Base-by-base conservation (phyloP, 768 basidiomycete genomes). In the Leccinum truebloodii region DNA sequence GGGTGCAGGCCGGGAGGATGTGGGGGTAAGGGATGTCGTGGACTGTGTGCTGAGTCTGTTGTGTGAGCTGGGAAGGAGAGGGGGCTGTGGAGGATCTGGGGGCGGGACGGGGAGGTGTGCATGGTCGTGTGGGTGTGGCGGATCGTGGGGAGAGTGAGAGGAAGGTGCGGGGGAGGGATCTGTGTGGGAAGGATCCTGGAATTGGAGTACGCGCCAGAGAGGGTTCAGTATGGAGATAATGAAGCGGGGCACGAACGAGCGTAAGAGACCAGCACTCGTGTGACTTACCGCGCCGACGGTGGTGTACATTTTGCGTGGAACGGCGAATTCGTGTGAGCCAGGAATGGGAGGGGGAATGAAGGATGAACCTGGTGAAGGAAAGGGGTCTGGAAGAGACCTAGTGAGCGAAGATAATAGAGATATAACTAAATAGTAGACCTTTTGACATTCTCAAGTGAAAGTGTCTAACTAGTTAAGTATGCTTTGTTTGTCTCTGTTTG, bases 331-430 rank as follows among this genome's bases (percentile, higher is more conserved):
- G 77, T 89, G 87, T 32, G 83, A 78, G 3, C 83, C 82, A 1
- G 85, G 86, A 4, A 82, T 78, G 4, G 89, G 88, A 4, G 89
- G 89, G 2, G 89, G 86, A 3, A 88, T 67, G 65, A 90, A 90
- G 0, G 85, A 79, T 6, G 85, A 87, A 0, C 84, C 84, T 3
- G 89, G 89, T 0, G 86, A 87, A 0, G 87, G 88, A 74, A 81
- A 81, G 3, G 80, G 80, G 35, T 35, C 35, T 35, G 1, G 12
- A 32, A 32, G 32, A 5, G 32, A 32, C 4, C 28, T 30, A 12
- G 13, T 34, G 34, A 34, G 34, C 34, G 4, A 34, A 34, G 32
- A 32, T 32, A 32, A 32, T 5, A 2, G 32, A 30, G 30, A 30
- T 30, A 30, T 8, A 28, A 30, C 30, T 30, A 32, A 32, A 32